Base-by-base conservation (phyloP, 768 basidiomycete genomes). In the Psilocybe azurescens region DNA sequence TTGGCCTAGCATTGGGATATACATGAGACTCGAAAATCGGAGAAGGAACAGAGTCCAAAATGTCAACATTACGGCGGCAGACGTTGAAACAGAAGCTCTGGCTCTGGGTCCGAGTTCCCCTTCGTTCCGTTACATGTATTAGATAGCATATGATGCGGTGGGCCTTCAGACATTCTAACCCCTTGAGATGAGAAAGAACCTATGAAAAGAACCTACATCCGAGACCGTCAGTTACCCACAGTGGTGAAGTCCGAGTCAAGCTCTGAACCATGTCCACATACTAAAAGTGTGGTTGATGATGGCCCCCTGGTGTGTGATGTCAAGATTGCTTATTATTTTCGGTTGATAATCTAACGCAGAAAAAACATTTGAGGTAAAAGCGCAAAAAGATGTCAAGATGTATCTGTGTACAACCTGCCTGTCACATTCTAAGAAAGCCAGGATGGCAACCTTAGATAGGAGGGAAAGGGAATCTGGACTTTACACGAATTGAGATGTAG, bases 111-210 rank as follows among this genome's bases (percentile, higher is more conserved):
- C 79, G 3, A 68, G 71, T 38, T 77, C 78, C 13, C 76, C 78
- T 1, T 69, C 74, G 7, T 83, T 82, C 72, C 76, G 82, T 49
- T 84, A 81, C 62, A 82, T 81, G 82, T 82, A 81, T 68, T 82
- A 71, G 69, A 51, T 30, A 51, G 24, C 16, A 30, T 33, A 44
- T 18, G 18, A 32, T 44, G 30, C 50, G 38, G 38, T 24, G 39
- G 56, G 36, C 33, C 8, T 48, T 33, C 29, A 39, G 46, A 24
- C 39, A 47, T 63, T 50, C n/a, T 29, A 33, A 24, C 16, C 18
- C 16, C 28, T 36, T 9, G 20, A 14, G 18, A 56, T 28, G 16
- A 20, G 44, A 38, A 36, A 36, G 57, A 41, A 60, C 60, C 64
- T 65, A 55, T 24, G 24, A 24, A 38, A 36, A 36, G 57, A 41